These are phyloP conservation scores for Geranium incanum DNA, from an alignment of 441 rosid genomes.

Conservation along the genomic window DNA sequence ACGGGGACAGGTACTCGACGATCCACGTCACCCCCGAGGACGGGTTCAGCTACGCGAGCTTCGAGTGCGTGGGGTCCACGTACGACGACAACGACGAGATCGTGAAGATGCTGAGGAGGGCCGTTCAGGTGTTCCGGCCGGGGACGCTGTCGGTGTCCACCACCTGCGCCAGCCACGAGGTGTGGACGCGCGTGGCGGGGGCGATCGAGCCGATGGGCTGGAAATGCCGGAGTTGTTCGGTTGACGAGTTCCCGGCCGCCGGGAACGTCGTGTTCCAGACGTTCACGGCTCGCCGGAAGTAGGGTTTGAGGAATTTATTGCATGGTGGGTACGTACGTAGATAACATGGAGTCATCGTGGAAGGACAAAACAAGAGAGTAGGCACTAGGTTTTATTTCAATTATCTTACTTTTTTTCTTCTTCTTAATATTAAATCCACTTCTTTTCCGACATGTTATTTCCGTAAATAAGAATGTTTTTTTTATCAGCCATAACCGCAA, in stretches of 20 bases:
- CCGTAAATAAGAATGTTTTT: no score
- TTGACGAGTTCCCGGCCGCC: slow-evolving; percentile 66
- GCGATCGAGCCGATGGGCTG: slow-evolving; percentile 63
- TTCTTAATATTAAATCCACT: no score
- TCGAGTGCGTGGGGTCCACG: slow-evolving; percentile 64
- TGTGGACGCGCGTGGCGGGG: slow-evolving; percentile 52
- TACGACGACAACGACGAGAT: slow-evolving; percentile 50
- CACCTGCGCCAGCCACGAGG: slow-evolving; percentile 48
- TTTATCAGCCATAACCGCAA: no score
- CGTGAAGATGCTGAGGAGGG: slow-evolving; percentile 43
- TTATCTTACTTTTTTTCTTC: no score
- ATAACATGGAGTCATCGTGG: no score
- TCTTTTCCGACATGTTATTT: no score
- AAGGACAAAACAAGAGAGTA: no score
- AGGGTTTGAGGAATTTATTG: slow-evolving; percentile 1
- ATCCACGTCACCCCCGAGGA: slow-evolving; percentile 96
- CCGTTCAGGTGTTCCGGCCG: slow-evolving; percentile 69
- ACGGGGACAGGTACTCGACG: slow-evolving; percentile 78
- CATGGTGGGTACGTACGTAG: no score
- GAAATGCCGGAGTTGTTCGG: slow-evolving; percentile 60
- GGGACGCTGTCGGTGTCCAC: slow-evolving; percentile 57
- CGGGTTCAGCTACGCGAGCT: slow-evolving; percentile 92
- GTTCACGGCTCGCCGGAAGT: slow-evolving; percentile 67
- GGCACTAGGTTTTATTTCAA: no score
- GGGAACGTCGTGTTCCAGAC: slow-evolving; percentile 71